A percentile compares a stretch with the other conserved stretches of the same genome.
Evolutionary conservation across 768 basidiomycete species (phyloP).

Genomic region (Leccinum truebloodii): DNA sequence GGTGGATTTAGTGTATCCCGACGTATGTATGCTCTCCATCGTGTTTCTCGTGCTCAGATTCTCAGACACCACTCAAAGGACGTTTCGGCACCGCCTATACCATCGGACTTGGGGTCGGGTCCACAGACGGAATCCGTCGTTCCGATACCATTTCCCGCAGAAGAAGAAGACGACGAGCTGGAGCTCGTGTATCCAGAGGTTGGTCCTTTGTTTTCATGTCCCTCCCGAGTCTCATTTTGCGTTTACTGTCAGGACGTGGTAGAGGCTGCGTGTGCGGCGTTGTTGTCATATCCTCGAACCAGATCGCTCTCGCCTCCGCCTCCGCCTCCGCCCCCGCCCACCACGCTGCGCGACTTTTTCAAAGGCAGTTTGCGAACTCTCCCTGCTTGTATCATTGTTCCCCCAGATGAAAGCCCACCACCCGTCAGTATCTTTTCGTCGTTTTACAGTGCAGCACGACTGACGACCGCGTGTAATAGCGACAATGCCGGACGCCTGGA

Average conservation of each 20-base stretch:
- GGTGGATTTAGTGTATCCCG: constrained; percentile 25
- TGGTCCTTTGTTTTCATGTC: background rate
- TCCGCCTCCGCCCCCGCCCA: background rate
- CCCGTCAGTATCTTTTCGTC: background rate
- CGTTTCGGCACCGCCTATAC: background rate
- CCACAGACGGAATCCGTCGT: too few relatives aligned
- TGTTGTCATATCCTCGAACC: background rate
- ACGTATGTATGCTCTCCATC: constrained; percentile 13
- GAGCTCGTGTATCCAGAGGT: constrained; percentile 25
- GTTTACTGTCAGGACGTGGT: constrained; percentile 11
- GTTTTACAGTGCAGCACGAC: background rate
- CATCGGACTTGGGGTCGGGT: background rate
- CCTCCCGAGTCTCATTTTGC: background rate
- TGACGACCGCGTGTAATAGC: constrained; percentile 9
- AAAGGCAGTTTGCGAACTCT: constrained; percentile 1
- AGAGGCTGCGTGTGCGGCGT: background rate
- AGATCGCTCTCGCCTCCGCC: too few relatives aligned
- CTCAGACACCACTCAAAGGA: constrained; percentile 13
- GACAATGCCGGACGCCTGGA: constrained; percentile 14
- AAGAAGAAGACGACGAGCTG: constrained; percentile 10
- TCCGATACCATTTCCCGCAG: background rate
- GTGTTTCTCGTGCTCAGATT: background rate
- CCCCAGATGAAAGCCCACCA: background rate
- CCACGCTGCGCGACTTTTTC: constrained; percentile 6
- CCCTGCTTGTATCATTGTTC: background rate